Base-by-base conservation (phyloP, 2,329 filamentous ascomycete species). In the Colletotrichum liaoningense region DNA sequence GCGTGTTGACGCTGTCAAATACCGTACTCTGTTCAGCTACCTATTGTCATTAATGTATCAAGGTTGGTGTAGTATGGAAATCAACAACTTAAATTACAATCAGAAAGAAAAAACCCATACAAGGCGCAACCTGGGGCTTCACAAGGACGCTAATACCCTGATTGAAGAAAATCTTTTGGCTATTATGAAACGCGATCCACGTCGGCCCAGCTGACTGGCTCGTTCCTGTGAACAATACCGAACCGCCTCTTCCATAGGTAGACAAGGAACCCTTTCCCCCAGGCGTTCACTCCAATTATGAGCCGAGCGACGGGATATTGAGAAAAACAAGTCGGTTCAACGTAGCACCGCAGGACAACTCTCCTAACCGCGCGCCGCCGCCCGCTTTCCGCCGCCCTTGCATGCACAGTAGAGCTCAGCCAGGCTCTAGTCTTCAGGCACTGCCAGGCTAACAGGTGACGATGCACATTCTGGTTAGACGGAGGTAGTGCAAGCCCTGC, bases 331-430 rank as follows among this genome's bases (percentile, higher is more conserved):
- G 38, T 52, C 49, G n/a, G 58, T 62, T 28, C 24, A 49, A 69
- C 54, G 70, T 72, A 59, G 66, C 59, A 72, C 70, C 30, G 66
- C 70, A 72, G 42, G 59, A 35, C 54, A 52, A 30, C 26, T 69
- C 28, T 59, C 33, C 42, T 28, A 55, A 59, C 66, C 69, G 16
- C 26, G 19, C 46, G 60, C 42, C 42, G 24, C 59, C 59, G 52
- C 54, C 69, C 69, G 65, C 65, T 69, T 68, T 72, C 69, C 57
- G 57, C 49, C 54, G 66, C 66, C 59, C 66, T 72, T 69, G 70
- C 59, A 59, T 69, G 42, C 14, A 42, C 6, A 33, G 38, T 52
- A 58, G 19, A 67, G 58, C 65, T 66, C 65, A 59, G 59, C 58
- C 42, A 24, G 42, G 30, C 26, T 58, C 38, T 28, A 49, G 33